Base-by-base conservation (phyloP, 164 flowering plant species). In the Liriodendron chinense region DNA sequence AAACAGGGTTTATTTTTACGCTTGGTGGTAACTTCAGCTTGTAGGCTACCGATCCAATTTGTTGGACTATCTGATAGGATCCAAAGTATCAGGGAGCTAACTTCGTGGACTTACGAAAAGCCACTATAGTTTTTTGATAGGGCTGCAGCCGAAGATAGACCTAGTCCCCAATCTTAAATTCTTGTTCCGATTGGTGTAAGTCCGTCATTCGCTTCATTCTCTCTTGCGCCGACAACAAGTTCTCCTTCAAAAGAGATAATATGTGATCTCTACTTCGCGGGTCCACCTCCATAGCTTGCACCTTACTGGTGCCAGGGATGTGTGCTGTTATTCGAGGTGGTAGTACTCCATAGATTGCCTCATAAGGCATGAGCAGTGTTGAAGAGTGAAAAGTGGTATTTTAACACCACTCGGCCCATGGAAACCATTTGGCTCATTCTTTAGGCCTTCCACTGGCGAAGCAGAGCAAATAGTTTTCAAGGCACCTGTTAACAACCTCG, bases 321-420 rank as follows among this genome's bases (percentile, higher is more conserved):
- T 70, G 48, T 14, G 26, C 20, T 9, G 8, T 8, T 50, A 70
- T 8, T 47, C 10, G 6, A 13, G 61, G 24, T 9, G 72, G 61
- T 7, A 61, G 72, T 9, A 21, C 26, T 47, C 72, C 72, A 70
- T 70, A 47, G 10, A 49, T 25, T 9, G 61, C 72, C 24, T 49
- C 59, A 49, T 47, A 49, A 4, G 59, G 72, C 3, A 28, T 25
- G 16, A 49, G 16, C 1, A 8, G 24, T n/a, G 72, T 49, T 7
- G 26, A 7, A 2, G 59, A 14, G 61, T 70, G 72, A 47, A 50
- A 25, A 25, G 72, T 70, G 24, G 72, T 47, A 20, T 70, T 47
- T 14, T 49, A 47, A 61, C 72, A 70, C 72, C 72, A 68, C 48
- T 68, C 48, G 0, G n/a, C 70, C 49, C 1, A 28, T 7, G 20